These are phyloP conservation scores for Pichia sp. DNA, from an alignment of 1,139 yeast genomes.

Conservation along the genomic window DNA sequence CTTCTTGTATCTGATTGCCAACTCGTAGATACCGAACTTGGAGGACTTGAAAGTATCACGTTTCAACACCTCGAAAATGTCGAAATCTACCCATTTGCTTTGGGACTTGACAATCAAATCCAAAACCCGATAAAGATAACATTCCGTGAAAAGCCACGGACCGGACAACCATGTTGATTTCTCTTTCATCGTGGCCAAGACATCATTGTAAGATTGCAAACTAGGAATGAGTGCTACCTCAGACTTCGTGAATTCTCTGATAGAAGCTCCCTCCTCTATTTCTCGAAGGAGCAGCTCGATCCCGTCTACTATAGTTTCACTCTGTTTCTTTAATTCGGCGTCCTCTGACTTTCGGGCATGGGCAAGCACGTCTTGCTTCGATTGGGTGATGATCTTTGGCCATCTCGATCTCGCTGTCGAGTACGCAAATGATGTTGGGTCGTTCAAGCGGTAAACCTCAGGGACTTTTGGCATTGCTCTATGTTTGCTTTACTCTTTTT, in stretches of 20 bases:
- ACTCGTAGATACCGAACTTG: constrained; percentile 71
- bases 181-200: constrained; percentile 30
- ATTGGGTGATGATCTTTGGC: constrained; percentile 74
- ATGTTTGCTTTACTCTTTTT: not conserved
- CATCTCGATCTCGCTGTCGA: constrained; percentile 77
- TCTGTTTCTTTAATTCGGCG: constrained; percentile 22
- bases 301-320: constrained; percentile 10
- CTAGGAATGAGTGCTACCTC: constrained; percentile 37
- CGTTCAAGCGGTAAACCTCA: constrained; percentile 51
- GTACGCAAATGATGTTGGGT: constrained; percentile 73
- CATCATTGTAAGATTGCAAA: constrained; percentile 49
- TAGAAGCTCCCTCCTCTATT: constrained; percentile 39
- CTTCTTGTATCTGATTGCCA: constrained; percentile 65
- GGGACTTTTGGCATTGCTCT: constrained; percentile 17
- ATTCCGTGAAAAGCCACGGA: constrained; percentile 89
- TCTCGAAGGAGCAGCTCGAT: constrained; percentile 35
- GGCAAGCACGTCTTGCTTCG: constrained; percentile 52
- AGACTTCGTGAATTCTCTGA: constrained; percentile 37
- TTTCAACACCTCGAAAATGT: constrained; percentile 68
- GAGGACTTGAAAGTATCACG: constrained; percentile 72
- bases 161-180: constrained; percentile 68
- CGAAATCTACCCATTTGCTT: constrained; percentile 54
- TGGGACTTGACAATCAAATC: constrained; percentile 42
- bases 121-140: constrained; percentile 71
- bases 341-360: constrained; percentile 3